phyloP scores from a whole-genome alignment of 441 rosid species.

The Isatis lusitanica region DNA sequence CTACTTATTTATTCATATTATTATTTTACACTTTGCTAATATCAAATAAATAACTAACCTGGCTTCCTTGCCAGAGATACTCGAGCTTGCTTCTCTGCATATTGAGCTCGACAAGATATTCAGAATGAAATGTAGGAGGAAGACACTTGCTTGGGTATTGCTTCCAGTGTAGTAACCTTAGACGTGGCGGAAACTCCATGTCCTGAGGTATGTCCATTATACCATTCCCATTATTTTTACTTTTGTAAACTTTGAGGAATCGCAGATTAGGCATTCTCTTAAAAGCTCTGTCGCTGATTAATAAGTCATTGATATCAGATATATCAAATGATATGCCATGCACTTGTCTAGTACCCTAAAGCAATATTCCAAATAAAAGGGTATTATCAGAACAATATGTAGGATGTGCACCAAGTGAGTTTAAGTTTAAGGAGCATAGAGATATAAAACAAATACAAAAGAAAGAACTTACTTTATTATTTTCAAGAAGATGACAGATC shows the following conservation, averaged over 20 bases:
- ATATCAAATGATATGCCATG: neutral
- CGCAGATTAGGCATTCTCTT: neutral
- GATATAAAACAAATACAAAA: too few relatives aligned
- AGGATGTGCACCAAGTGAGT: too few relatives aligned
- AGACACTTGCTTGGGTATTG: conserved; percentile 6
- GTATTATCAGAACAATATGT: too few relatives aligned
- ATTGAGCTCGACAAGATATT: neutral
- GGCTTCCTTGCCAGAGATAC: neutral
- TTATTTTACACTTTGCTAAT: neutral
- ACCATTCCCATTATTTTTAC: neutral
- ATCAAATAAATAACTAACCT: conserved; percentile 8
- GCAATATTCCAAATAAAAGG: neutral
- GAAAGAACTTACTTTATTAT: too few relatives aligned
- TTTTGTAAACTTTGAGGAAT: neutral
- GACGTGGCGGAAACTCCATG: neutral
- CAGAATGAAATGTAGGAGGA: neutral
- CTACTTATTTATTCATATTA: neutral
- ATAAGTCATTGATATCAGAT: neutral
- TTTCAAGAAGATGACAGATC: too few relatives aligned
- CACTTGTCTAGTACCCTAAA: neutral
- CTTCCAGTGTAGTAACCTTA: conserved; percentile 6
- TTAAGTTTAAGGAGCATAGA: too few relatives aligned
- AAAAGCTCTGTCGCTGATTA: neutral
- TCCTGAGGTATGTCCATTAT: neutral
- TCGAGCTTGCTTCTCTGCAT: neutral